Base-by-base conservation (phyloP, 2,329 filamentous ascomycete species). In the Pseudofabraea citricarpa region DNA sequence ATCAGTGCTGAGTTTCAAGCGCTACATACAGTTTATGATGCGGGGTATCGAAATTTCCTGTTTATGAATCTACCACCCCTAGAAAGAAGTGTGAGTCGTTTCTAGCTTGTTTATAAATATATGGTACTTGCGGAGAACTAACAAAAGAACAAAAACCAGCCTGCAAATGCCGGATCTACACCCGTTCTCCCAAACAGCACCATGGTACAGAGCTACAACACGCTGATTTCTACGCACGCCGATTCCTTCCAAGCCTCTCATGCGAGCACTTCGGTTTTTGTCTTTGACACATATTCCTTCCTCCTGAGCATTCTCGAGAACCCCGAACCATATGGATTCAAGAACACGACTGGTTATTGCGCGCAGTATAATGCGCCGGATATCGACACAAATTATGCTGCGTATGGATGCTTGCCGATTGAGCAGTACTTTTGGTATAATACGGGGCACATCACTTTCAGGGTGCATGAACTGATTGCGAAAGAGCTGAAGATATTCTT, bases 21-120 rank as follows among this genome's bases (percentile, higher is more conserved):
- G 13, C 61, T 73, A 7, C 56, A 64, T 19, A 60, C 58, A 0
- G 55, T 76, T 5, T 68, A 68, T 41, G 40, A 55, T 1, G 59
- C 67, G 0, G 72, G 72, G 0, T 74, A 72, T 49, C 54, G 56
- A 3, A 63, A 69, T 19, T 73, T 68, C 45, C 56, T 78, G 6
- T 69, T 77, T 48, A 58, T 77, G 56, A 73, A 74, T 33, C 59
- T 77, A 2, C 73, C 74, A 1, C 73, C 74, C 0, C 55, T 76
- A 2, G 67, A 77, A 48, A 65, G 70, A 9, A 70, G 65, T 5
- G 52, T 55, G 45, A 13, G 32, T 23, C 26, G 7, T 16, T 15
- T 31, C 13, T 15, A 12, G 16, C 16, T 31, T 5, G 16, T 31
- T 12, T 13, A 13, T 27, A 8, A 8, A 27, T 27, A 8, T 27